Evolutionary conservation across 2,329 filamentous ascomycete genomes (phyloP).

Genomic region (Graphiopsis chlorocephala): DNA sequence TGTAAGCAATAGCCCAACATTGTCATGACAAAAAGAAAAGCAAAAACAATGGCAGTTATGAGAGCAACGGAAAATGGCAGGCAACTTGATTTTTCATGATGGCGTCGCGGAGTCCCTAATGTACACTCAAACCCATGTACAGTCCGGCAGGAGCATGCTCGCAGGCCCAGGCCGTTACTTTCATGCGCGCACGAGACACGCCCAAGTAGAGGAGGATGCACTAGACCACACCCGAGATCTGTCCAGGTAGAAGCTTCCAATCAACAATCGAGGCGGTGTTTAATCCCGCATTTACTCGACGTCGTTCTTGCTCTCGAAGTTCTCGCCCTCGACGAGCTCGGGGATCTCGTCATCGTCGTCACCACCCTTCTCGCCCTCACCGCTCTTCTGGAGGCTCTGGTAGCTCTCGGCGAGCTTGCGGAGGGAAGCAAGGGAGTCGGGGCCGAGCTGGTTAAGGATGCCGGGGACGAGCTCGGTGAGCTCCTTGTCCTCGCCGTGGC

Average conservation of each 20-base stretch:
- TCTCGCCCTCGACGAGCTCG: constrained; percentile 93
- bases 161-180: constrained; percentile 5
- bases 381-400: constrained; percentile 97
- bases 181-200: constrained; percentile 12
- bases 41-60: too few relatives aligned
- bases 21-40: not conserved
- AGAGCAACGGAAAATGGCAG: too few relatives aligned
- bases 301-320: constrained; percentile 85
- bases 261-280: not conserved
- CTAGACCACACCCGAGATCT: constrained; percentile 15
- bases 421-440: constrained; percentile 94
- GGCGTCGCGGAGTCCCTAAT: constrained; percentile 16
- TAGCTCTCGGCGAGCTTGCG: constrained; percentile 99
- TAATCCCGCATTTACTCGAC: constrained; percentile 65
- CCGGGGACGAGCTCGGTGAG: constrained; percentile 98
- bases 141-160: constrained; percentile 12
- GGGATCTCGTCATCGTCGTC: constrained; percentile 84
- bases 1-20: not conserved
- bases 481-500: constrained; percentile 98
- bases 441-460: constrained; percentile 98
- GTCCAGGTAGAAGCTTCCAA: constrained; percentile 6
- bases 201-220: constrained; percentile 12
- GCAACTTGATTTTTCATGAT: constrained; percentile 17
- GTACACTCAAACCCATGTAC: constrained; percentile 16
- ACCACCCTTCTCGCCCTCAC: constrained; percentile 69